Base-by-base conservation (phyloP, 345 rosid genomes). In the Citrus maxima region DNA sequence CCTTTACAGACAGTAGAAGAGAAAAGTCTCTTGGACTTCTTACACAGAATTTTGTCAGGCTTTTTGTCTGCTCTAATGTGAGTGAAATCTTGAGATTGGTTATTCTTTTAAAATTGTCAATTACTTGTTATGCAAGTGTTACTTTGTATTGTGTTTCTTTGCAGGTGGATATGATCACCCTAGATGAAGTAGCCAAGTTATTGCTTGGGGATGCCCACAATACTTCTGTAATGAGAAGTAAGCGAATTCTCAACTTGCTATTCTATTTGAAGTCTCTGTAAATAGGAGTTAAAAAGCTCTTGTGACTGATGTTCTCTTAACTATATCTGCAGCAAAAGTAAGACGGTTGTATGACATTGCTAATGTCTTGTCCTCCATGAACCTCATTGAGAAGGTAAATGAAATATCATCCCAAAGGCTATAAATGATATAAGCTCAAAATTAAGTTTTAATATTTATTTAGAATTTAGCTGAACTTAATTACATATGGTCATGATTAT, bases 311-410 rank as follows among this genome's bases (percentile, higher is more conserved):
- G 40, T 21, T 79, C 18, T 55, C 22, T 25, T 54, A 12, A 24
- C 49, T 73, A 54, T 38, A 76, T 81, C 10, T 82, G 86, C 91
- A 94, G 98, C 98, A 69, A 94, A 94, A 87, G 97, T 94, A 28
- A 93, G 98, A 87, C 86, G 98, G 76, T 85, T 93, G 7, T 93
- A 93, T 81, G 98, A 93, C 81, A 93, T 93, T 80, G 98, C 95
- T 1, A 94, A 94, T 77, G 97, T 94, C 49, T 80, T 94, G 82
- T 87, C 98, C 28, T 91, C 98, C 35, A 84, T 94, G 93, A 89
- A 88, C 85, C 92, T 94, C 51, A 94, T 94, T 51, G 97, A 94
- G 85, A 91, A 94, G 98, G 98, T 94, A 88, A 80, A 56, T 34
- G 64, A 12, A 28, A 25, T 24, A 14, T 68, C 27, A 74, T 24